Conservation (phyloP, 257 asterid species). For the Henckelia pumila region DNA sequence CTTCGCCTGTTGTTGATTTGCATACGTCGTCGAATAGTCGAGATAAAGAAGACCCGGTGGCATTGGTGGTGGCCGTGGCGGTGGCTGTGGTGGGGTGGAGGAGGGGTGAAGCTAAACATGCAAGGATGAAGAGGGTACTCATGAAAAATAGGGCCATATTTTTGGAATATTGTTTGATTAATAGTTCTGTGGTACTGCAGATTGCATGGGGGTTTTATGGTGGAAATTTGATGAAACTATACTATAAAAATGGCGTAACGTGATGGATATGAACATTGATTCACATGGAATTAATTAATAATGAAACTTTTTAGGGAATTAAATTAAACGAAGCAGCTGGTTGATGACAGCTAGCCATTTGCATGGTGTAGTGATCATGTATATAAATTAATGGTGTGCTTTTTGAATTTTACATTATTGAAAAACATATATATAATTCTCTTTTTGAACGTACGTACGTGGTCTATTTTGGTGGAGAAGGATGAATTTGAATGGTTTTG, state of each 20-base stretch:
- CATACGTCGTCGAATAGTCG: slow-evolving; percentile 26
- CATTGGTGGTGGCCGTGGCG: too few species aligned
- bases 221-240: neutral
- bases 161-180: neutral
- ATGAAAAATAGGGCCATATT: slow-evolving; percentile 27
- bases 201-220: neutral
- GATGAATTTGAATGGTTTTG: too few species aligned
- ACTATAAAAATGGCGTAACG: neutral
- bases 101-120: slow-evolving; percentile 7
- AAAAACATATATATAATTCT: too few species aligned
- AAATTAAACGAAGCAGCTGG: too few species aligned
- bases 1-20: slow-evolving; percentile 22
- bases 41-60: neutral
- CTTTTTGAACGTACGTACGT: too few species aligned
- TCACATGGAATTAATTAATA: too few species aligned
- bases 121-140: neutral
- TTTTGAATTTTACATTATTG: too few species aligned
- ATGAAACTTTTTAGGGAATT: neutral
- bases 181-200: neutral
- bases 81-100: neutral
- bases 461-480: neutral
- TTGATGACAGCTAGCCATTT: neutral
- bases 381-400: neutral
- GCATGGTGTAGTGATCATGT: neutral
- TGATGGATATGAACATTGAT: too few species aligned